Base-by-base conservation (phyloP, 345 rosid species). In the Dipteronia sinensis region DNA sequence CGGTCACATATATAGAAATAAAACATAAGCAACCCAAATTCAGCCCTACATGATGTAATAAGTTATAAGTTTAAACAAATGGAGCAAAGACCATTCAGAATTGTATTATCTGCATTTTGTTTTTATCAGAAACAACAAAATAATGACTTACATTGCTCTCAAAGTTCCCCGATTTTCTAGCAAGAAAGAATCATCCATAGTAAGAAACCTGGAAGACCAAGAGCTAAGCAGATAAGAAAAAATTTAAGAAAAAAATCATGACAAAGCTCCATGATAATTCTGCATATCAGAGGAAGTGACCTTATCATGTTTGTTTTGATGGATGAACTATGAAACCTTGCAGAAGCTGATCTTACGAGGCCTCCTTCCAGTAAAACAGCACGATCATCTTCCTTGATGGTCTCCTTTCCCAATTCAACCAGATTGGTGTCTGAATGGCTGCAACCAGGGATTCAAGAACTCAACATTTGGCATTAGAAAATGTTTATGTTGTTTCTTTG, bases 281-380 rank as follows among this genome's bases (percentile, higher is more conserved):
- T 56, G 69, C 49, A 69, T 34, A 69, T 49, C 61, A 78, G 17
- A 53, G 12, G 63, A 59, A 38, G 62, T 53, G 70, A 96, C 99
- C 98, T 93, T 67, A 89, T 88, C 69, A 97, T 71, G 86, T 89
- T 94, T 44, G 88, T 80, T 87, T 85, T 97, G 75, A 90, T 85
- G 38, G 93, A 82, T 76, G 93, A 83, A 75, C 83, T 82, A 80
- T 89, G 85, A 78, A 88, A 87, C 81, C 86, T 90, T 22, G 90
- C 80, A 79, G 98, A 97, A 75, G 95, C 83, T 9, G 97, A 88
- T 86, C 93, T 89, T 66, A 88, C 3, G 51, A 94, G 90, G 80
- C 99, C 99, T 80, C 97, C 98, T 83, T 94, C 98, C 82, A 96
- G 84, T 87, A 94, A 83, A 79, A 88, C 94, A 83, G 94, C 89